These are phyloP conservation scores for Kwoniella heveanensis DNA, from an alignment of 768 basidiomycete genomes.

Conservation along the genomic window DNA sequence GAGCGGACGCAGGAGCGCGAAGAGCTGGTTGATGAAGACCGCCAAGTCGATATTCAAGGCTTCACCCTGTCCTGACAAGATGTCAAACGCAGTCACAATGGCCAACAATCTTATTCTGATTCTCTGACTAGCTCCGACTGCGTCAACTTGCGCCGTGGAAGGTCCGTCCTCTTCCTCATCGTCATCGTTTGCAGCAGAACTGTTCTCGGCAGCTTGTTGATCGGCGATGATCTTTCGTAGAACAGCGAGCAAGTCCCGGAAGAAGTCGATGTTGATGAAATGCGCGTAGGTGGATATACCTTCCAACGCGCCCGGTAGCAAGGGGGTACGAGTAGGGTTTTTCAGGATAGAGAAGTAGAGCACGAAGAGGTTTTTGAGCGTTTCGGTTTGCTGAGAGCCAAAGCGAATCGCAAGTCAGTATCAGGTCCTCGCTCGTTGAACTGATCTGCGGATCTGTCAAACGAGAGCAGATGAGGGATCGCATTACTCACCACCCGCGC, in stretches of 20 bases:
- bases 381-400: slow-evolving; percentile 78
- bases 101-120: slow-evolving; percentile 68
- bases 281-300: slow-evolving; percentile 94
- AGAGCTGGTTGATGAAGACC: slow-evolving; percentile 83
- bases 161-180: slow-evolving; percentile 56
- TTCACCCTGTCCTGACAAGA: slow-evolving; percentile 96
- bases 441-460: no score
- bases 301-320: slow-evolving; percentile 82
- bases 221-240: slow-evolving; percentile 74
- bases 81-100: slow-evolving; percentile 95
- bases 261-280: slow-evolving; percentile 97
- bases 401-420: background rate
- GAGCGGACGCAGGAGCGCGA: slow-evolving; percentile 76
- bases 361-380: slow-evolving; percentile 92
- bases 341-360: slow-evolving; percentile 96
- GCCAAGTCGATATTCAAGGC: slow-evolving; percentile 93
- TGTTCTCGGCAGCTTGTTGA: slow-evolving; percentile 44
- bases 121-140: slow-evolving; percentile 54
- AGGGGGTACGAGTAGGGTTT: slow-evolving; percentile 69
- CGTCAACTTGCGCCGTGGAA: slow-evolving; percentile 21
- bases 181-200: slow-evolving; percentile 24
- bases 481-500: slow-evolving; percentile 68
- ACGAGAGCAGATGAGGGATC: no score
- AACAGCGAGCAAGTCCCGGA: slow-evolving; percentile 87
- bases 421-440: no score